These are phyloP conservation scores for Penicillium paradoxum DNA, from an alignment of 495 filamentous ascomycete species.

Conservation along the genomic window DNA sequence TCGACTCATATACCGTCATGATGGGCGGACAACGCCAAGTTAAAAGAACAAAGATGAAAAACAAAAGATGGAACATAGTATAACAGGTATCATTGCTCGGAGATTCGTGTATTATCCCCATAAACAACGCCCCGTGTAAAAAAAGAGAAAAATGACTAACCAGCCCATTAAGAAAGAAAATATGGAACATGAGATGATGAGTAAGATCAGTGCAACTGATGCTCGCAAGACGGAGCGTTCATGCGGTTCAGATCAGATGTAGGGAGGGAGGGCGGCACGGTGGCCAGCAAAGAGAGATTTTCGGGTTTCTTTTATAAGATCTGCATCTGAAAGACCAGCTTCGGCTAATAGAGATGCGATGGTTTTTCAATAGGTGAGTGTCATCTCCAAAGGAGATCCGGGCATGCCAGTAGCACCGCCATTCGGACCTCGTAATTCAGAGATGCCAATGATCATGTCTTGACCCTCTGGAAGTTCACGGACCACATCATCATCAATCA, in stretches of 20 bases:
- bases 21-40: conserved; percentile 24
- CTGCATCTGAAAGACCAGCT: no score
- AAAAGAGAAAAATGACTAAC: conserved; percentile 6
- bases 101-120: conserved; percentile 47
- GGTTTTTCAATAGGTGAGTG: conserved; percentile 33
- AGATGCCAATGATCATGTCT: conserved; percentile 72
- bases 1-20: conserved; percentile 25
- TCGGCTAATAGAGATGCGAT: neutral
- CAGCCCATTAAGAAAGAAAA: conserved; percentile 20
- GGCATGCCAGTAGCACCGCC: conserved; percentile 8
- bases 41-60: conserved; percentile 11
- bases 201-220: neutral
- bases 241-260: no score
- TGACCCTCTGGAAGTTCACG: conserved; percentile 84
- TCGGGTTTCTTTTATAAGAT: no score
- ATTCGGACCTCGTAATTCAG: conserved; percentile 27
- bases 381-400: conserved; percentile 32
- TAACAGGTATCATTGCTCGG: conserved; percentile 45
- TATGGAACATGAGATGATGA: conserved; percentile 11
- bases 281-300: no score
- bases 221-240: no score
- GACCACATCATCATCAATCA: conserved; percentile 88
- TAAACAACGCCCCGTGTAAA: conserved; percentile 33
- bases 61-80: conserved; percentile 20
- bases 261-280: no score